Evolutionary conservation across 805 yeast genomes (phyloP).

Genomic region (Cyberlindnera veronae): DNA sequence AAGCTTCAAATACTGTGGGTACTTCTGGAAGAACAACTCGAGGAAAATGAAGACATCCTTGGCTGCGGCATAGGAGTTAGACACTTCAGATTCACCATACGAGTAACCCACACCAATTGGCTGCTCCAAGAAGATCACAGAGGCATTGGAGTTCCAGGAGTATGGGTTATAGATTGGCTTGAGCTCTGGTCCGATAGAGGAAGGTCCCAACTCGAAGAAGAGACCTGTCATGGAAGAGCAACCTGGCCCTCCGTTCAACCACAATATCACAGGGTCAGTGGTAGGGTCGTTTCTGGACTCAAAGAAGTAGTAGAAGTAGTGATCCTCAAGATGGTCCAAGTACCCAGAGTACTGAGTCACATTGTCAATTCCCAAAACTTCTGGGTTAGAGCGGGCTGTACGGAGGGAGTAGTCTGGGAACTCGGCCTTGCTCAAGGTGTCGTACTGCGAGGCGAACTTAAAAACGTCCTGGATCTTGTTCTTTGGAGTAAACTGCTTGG

Average conservation of each 20-base stretch:
- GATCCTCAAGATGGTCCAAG: conserved; percentile 70
- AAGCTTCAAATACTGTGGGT: conserved; percentile 61
- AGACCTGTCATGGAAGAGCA: conserved; percentile 90
- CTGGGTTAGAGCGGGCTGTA: conserved; percentile 30
- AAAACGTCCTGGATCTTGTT: conserved; percentile 12
- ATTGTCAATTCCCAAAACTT: conserved; percentile 65
- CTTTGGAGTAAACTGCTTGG: conserved; percentile 18
- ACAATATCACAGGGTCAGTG: conserved; percentile 78
- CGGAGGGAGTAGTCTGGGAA: conserved; percentile 19
- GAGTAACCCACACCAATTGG: conserved; percentile 94
- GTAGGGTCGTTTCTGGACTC: conserved; percentile 86
- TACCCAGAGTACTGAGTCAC: conserved; percentile 84
- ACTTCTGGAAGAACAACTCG: conserved; percentile 76
- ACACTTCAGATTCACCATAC: conserved; percentile 59
- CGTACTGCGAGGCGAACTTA: conserved; percentile 7
- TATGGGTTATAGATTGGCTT: conserved; percentile 75
- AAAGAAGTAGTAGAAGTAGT: conserved; percentile 86
- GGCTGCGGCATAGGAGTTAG: conserved; percentile 78
- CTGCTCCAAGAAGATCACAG: conserved; percentile 88
- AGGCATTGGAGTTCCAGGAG: conserved; percentile 91
- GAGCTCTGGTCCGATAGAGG: conserved; percentile 60
- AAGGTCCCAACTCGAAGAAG: conserved; percentile 89
- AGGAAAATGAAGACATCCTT: conserved; percentile 83
- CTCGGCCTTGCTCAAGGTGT: conserved; percentile 5
- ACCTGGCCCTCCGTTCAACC: conserved; percentile 97